Evolutionary conservation across 2,329 filamentous ascomycete species (phyloP), one percentile per base, ranked within the genome.

Genomic region (Fusarium sp.): DNA sequence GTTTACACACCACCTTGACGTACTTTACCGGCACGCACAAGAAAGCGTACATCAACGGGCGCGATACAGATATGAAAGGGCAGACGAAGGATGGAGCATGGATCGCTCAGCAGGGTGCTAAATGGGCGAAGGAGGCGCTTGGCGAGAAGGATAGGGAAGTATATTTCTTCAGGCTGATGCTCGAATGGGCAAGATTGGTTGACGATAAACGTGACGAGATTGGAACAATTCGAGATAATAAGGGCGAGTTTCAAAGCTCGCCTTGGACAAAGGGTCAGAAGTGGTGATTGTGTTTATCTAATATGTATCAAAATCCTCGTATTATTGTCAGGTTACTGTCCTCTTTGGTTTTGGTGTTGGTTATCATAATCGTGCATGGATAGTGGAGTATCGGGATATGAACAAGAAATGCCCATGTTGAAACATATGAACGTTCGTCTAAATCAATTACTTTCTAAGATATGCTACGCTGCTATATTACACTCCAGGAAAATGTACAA

Each of bases 121-220:
- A 85, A 61, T 94, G 92, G 92, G 89, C 88, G 4, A 81, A 82
- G 9, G 83, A 84, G 76, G 90, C 87, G 14, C 72, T 94, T 20
- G 82, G 90, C 63, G 88, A 87, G 73, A 90, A 91, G 77, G 93
- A 96, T 75, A 92, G 92, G 87, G 91, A 94, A 78, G 86, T 94
- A 12, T 96, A 96, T 75, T 84, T 95, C 74, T 96, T 94, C 76
- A 83, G 93, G 48, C 77, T 96, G 64, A 79, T 96, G 72, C 80
- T 96, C 22, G 93, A 96, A 81, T 96, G 92, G 91, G 92, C 86
- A 4, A 81, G 92, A 66, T 75, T 94, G 46, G 86, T 91, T 24
- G 87, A 92, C 78, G 91, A 94, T 74, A 75, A 81, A 41, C 78
- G 86, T 66, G 83, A 86, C n/a, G 79, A 80, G 14, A 77, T 85